Conservation (phyloP, 805 yeast genomes). For the Yarrowia porcina region DNA sequence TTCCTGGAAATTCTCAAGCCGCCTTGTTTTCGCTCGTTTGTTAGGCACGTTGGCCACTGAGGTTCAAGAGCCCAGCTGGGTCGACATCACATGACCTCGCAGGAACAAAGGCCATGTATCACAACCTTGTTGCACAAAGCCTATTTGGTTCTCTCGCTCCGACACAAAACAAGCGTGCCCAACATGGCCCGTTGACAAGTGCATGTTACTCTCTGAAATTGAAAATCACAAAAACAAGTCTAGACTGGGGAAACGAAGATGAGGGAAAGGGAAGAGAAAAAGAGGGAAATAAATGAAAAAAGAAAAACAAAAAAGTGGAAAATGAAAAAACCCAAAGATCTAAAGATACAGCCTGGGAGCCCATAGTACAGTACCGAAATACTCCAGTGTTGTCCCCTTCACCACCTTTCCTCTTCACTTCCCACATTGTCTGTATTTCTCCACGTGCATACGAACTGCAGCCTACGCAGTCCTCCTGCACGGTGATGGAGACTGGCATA, state of each 20-base stretch:
- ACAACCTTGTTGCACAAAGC: background rate
- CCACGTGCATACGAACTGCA: background rate
- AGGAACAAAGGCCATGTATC: slow-evolving; percentile 15
- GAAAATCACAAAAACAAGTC: background rate
- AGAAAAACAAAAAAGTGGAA: background rate
- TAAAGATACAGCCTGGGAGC: too few relatives aligned
- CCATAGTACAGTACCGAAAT: too few relatives aligned
- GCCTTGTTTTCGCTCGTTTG: background rate
- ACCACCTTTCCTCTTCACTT: too few relatives aligned
- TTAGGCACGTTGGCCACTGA: too few relatives aligned
- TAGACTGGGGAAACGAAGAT: background rate
- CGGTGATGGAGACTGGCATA: slow-evolving; percentile 7
- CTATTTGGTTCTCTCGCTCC: background rate
- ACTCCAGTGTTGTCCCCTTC: too few relatives aligned
- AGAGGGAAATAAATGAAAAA: background rate
- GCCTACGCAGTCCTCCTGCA: background rate
- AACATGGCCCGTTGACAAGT: slow-evolving; percentile 15
- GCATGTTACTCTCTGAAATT: background rate
- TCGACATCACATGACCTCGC: slow-evolving; percentile 10
- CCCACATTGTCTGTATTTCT: background rate
- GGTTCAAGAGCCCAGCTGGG: too few relatives aligned
- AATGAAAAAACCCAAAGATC: too few relatives aligned
- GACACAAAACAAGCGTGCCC: slow-evolving; percentile 1
- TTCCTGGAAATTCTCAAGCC: background rate
- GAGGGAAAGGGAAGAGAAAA: background rate